Percentiles rank a stretch among this genome's conserved stretches.
These are phyloP conservation scores for Leucogyrophana mollusca DNA, from an alignment of 768 basidiomycete species.

Conservation along the genomic window DNA sequence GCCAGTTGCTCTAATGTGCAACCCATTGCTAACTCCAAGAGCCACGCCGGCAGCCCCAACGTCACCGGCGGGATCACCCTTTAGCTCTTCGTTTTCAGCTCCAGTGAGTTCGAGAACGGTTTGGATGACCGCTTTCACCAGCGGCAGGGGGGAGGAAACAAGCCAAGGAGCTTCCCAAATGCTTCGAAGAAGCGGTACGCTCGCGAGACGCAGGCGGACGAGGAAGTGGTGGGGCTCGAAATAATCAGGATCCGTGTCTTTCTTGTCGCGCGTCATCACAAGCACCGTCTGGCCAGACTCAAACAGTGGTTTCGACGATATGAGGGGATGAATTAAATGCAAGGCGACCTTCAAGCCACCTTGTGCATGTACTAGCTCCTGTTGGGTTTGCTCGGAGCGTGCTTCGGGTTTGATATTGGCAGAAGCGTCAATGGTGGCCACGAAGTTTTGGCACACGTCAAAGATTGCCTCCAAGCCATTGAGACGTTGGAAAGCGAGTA, in stretches of 20 bases:
- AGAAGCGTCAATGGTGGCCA: constrained; percentile 55
- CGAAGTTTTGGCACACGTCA: constrained; percentile 52
- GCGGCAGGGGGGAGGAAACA: constrained; percentile 64
- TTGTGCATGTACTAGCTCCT: constrained; percentile 74
- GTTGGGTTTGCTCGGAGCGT: constrained; percentile 54
- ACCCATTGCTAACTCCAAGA: constrained; percentile 29
- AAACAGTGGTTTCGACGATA: constrained; percentile 77
- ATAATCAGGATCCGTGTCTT: constrained; percentile 71
- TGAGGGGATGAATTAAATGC: constrained; percentile 70
- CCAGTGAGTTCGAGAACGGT: constrained; percentile 79
- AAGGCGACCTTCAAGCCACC: constrained; percentile 80
- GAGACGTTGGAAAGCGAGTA: constrained; percentile 67
- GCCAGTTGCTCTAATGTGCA: constrained; percentile 37
- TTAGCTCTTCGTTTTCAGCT: constrained; percentile 76
- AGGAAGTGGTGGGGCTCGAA: constrained; percentile 89
- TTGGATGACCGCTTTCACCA: constrained; percentile 74
- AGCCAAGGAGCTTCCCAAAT: constrained; percentile 90
- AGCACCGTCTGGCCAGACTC: constrained; percentile 83
- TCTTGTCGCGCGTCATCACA: constrained; percentile 72
- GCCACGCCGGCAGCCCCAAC: constrained; percentile 27
- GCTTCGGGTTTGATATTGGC: constrained; percentile 50
- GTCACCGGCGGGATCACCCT: constrained; percentile 42
- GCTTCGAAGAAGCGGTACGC: constrained; percentile 62
- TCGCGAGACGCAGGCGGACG: constrained; percentile 70
- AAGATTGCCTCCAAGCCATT: constrained; percentile 74